Evolutionary conservation across 257 asterid genomes (phyloP).

Genomic region (Nicotiana tomentosiformis): DNA sequence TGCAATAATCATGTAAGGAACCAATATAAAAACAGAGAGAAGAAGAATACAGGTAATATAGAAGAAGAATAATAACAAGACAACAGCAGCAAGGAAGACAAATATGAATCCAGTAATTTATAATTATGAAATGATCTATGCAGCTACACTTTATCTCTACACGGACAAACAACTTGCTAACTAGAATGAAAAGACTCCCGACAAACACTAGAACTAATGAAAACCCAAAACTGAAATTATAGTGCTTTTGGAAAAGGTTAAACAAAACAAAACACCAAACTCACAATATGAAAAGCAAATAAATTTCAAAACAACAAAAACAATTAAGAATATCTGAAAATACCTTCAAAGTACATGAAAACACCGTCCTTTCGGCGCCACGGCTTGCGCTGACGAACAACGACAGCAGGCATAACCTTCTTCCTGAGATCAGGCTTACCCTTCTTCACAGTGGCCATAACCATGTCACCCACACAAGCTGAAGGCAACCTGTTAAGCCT

Average conservation of each 20-base stretch:
- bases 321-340: background rate
- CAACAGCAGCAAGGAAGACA: background rate
- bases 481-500: constrained; percentile 65
- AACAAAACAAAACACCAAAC: background rate
- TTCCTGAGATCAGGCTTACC: no score
- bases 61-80: background rate
- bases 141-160: background rate
- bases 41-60: background rate
- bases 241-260: background rate
- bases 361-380: constrained; percentile 84
- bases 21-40: background rate
- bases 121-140: background rate
- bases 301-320: background rate
- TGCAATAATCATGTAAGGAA: background rate
- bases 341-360: constrained; percentile 72
- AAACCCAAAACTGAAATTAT: background rate
- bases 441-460: constrained; percentile 27
- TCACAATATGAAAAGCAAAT: background rate
- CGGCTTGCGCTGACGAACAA: background rate
- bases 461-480: constrained; percentile 74
- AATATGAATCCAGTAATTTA: background rate
- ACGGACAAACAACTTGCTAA: background rate
- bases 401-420: no score
- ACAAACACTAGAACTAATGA: background rate
- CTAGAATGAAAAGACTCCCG: background rate